These are phyloP conservation scores for Waltergamsia citrina DNA, from an alignment of 2,329 filamentous ascomycete genomes.

Conservation along the genomic window DNA sequence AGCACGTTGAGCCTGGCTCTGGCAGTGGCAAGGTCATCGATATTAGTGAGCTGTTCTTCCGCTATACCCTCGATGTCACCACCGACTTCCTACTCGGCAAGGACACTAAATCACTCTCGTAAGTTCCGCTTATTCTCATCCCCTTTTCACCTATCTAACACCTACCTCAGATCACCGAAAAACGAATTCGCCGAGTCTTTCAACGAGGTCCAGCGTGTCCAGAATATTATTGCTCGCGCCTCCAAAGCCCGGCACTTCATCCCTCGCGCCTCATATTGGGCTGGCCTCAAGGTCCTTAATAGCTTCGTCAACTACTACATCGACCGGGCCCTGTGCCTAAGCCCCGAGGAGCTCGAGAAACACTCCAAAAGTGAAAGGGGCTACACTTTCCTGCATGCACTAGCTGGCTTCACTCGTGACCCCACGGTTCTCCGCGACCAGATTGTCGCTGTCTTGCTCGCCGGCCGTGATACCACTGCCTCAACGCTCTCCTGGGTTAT, in stretches of 20 bases:
- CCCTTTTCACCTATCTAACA: background rate
- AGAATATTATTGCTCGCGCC: slow-evolving; percentile 55
- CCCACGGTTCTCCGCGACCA: slow-evolving; percentile 71
- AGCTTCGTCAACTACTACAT: slow-evolving; percentile 72
- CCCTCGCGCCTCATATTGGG: slow-evolving; percentile 55
- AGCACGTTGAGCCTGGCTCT: slow-evolving; percentile 53
- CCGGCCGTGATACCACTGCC: slow-evolving; percentile 82
- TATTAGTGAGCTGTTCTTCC: slow-evolving; percentile 69
- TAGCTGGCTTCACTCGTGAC: slow-evolving; percentile 71
- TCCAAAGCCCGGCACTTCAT: slow-evolving; percentile 54
- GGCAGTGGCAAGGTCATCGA: slow-evolving; percentile 56
- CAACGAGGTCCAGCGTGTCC: slow-evolving; percentile 65
- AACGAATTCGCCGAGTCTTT: slow-evolving; percentile 75
- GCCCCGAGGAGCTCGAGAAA: slow-evolving; percentile 56
- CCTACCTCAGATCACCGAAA: slow-evolving; percentile 35
- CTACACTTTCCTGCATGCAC: slow-evolving; percentile 81
- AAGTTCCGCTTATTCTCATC: slow-evolving; percentile 7
- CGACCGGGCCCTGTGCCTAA: slow-evolving; percentile 59
- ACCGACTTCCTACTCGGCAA: slow-evolving; percentile 81
- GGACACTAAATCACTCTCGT: slow-evolving; percentile 57
- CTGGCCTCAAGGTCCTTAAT: slow-evolving; percentile 60
- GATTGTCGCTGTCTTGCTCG: slow-evolving; percentile 71
- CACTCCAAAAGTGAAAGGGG: slow-evolving; percentile 58
- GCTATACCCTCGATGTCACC: slow-evolving; percentile 75
- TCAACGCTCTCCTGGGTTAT: slow-evolving; percentile 71